These are phyloP conservation scores for Macadamia integrifolia DNA, from an alignment of 164 flowering plant species.

Conservation along the genomic window DNA sequence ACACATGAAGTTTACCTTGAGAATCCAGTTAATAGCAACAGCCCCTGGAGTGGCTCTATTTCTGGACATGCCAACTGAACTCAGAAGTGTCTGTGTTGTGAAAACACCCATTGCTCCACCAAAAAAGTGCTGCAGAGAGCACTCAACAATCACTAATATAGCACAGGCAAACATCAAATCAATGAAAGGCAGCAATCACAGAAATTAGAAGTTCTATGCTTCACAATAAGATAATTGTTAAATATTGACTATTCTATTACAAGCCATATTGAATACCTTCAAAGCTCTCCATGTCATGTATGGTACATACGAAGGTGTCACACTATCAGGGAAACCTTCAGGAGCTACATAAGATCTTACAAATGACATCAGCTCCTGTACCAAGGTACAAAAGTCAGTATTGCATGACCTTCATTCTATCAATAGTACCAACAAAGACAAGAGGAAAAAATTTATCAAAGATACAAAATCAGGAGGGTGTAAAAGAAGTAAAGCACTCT, in stretches of 20 bases:
- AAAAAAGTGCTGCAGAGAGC: conserved; percentile 74
- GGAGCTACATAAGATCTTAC: conserved; percentile 94
- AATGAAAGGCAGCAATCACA: background rate
- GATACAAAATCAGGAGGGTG: too few relatives aligned
- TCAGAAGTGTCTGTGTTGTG: conserved; percentile 83
- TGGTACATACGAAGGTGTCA: conserved; percentile 84
- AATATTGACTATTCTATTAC: too few relatives aligned
- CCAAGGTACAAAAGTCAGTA: conserved; percentile 3
- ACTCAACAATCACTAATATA: conserved; percentile 1
- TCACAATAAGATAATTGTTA: too few relatives aligned
- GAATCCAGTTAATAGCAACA: conserved; percentile 97
- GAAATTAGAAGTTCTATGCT: background rate
- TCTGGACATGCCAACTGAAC: conserved; percentile 84
- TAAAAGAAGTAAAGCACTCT: too few relatives aligned
- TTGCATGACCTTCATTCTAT: too few relatives aligned
- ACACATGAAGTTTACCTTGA: conserved; percentile 52
- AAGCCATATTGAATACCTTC: conserved; percentile 41
- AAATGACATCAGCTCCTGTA: conserved; percentile 78
- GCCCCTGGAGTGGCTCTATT: conserved; percentile 69
- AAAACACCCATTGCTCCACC: conserved; percentile 99
- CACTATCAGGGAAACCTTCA: conserved; percentile 96
- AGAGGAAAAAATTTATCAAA: too few relatives aligned
- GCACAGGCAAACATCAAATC: background rate
- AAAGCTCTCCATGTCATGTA: conserved; percentile 97
- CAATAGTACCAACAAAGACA: too few relatives aligned